Evolutionary conservation across 202 grass and related monocot genomes (phyloP).

Genomic region (Schoenoplectus tabernaemontani): DNA sequence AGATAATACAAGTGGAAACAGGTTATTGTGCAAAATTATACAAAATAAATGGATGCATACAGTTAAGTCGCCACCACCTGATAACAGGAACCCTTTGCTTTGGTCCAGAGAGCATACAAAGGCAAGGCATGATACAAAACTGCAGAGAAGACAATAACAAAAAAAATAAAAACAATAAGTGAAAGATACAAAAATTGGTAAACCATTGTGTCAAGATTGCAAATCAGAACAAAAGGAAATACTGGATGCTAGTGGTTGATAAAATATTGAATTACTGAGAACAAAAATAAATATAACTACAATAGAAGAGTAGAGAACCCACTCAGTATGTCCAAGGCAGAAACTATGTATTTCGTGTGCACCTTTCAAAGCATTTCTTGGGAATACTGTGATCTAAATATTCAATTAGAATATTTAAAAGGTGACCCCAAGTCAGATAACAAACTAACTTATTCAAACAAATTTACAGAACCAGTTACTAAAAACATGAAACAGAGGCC

Average conservation of each 20-base stretch:
- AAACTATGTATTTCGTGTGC: constrained; percentile 87
- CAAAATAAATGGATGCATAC: constrained; percentile 29
- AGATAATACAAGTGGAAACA: too few relatives aligned
- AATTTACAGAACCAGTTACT: background rate
- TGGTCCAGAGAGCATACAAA: constrained; percentile 41
- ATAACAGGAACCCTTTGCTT: constrained; percentile 51
- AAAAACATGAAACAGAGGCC: constrained; percentile 2
- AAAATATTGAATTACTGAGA: constrained; percentile 3
- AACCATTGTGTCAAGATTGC: background rate
- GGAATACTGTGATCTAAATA: constrained; percentile 64
- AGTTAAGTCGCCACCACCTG: constrained; percentile 91
- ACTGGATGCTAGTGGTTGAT: background rate
- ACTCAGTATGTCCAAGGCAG: constrained; percentile 98
- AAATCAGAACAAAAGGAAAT: background rate
- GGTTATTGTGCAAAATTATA: background rate
- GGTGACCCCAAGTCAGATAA: background rate
- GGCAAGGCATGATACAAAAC: constrained; percentile 78
- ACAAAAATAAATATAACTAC: constrained; percentile 6
- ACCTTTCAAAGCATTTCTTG: constrained; percentile 53
- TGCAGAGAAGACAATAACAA: constrained; percentile 26
- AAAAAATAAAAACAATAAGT: constrained; percentile 8
- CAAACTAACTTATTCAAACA: background rate
- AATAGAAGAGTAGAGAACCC: constrained; percentile 24
- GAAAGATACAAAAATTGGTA: background rate
- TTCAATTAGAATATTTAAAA: background rate